These are phyloP conservation scores for Salmacisia buchloeana DNA, from an alignment of 1,284 basidiomycete genomes.

Conservation along the genomic window DNA sequence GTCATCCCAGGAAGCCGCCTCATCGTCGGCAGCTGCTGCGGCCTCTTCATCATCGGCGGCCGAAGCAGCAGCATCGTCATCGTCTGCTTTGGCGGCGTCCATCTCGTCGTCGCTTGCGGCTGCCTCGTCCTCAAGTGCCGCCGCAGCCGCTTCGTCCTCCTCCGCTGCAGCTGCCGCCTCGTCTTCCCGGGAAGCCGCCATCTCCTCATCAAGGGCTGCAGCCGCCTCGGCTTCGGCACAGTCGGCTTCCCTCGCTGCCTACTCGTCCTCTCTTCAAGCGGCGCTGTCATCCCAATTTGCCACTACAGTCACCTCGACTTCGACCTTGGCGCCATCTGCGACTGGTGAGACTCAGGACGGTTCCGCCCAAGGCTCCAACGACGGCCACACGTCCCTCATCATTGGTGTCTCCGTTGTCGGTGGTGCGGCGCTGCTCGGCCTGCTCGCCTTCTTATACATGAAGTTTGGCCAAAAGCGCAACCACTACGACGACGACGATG, in stretches of 20 bases:
- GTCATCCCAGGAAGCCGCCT: no score
- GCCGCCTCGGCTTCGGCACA: constrained; percentile 15
- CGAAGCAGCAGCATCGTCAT: no score
- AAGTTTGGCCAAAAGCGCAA: constrained; percentile 38
- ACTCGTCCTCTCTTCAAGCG: constrained; percentile 1
- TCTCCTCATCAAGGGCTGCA: constrained; percentile 17
- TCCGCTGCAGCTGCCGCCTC: constrained; percentile 17
- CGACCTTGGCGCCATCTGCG: not conserved
- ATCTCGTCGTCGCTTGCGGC: not conserved
- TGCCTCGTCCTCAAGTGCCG: not conserved
- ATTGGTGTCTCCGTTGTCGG: constrained; percentile 43
- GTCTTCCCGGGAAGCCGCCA: constrained; percentile 16
- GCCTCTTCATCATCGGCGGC: no score
- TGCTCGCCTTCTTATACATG: constrained; percentile 37
- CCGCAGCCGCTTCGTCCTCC: constrained; percentile 11
- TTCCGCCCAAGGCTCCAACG: not conserved
- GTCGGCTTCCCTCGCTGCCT: constrained; percentile 13
- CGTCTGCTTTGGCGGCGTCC: not conserved
- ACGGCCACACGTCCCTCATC: constrained; percentile 37
- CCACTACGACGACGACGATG: constrained; percentile 29
- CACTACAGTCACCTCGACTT: constrained; percentile 2
- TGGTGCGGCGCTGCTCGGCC: constrained; percentile 36
- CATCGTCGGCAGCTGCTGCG: no score
- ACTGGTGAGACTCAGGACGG: not conserved
- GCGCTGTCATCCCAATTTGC: constrained; percentile 9